Percentiles rank a stretch among this genome's conserved stretches.
These are phyloP conservation scores for Niveomyces coronatus DNA, from an alignment of 2,329 filamentous ascomycete genomes.

Conservation along the genomic window DNA sequence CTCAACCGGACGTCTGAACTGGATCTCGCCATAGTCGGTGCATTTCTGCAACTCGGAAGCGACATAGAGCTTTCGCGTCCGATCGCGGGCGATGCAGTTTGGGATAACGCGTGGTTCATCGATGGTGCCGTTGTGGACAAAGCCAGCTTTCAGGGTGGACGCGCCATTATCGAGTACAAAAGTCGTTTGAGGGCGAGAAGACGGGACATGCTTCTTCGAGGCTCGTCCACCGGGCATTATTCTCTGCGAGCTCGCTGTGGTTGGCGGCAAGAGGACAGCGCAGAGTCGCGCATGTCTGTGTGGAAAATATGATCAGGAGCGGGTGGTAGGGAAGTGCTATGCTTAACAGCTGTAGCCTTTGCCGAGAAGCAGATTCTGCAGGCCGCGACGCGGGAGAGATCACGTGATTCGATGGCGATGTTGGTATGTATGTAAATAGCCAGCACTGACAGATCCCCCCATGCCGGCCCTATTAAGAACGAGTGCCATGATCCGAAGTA, in stretches of 20 bases:
- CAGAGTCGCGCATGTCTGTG: background rate
- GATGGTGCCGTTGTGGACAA: conserved; percentile 40
- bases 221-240: conserved; percentile 43
- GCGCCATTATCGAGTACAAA: conserved; percentile 92
- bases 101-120: conserved; percentile 62
- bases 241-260: too few relatives aligned
- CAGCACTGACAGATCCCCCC: too few relatives aligned
- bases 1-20: conserved; percentile 81
- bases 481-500: too few relatives aligned
- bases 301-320: background rate
- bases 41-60: conserved; percentile 69
- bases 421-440: too few relatives aligned
- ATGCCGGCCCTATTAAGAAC: too few relatives aligned
- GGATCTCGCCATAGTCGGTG: conserved; percentile 79
- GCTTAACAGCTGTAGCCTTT: too few relatives aligned
- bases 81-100: conserved; percentile 80
- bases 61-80: conserved; percentile 68
- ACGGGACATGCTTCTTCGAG: conserved; percentile 35
- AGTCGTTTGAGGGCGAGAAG: conserved; percentile 51
- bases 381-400: too few relatives aligned
- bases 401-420: too few relatives aligned
- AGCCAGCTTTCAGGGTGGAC: conserved; percentile 83
- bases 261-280: conserved; percentile 10
- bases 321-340: background rate
- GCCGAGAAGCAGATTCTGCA: too few relatives aligned